Base-by-base conservation (phyloP, 352 stramenopile species). In the Globisporangium barbulae region DNA sequence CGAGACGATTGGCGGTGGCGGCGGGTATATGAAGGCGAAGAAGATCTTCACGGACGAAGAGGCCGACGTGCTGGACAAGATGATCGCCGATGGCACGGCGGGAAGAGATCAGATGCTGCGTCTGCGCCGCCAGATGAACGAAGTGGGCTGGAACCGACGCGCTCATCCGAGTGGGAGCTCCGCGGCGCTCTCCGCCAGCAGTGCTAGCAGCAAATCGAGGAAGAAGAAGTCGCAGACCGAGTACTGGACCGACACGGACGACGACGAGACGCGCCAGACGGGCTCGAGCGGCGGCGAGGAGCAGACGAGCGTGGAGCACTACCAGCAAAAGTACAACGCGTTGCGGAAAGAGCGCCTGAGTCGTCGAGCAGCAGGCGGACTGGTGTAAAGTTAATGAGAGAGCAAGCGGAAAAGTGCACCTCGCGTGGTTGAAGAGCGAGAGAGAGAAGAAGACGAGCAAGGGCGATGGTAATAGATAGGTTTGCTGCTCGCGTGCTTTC, bases 21-120 rank as follows among this genome's bases (percentile, higher is more conserved):
- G 79, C 28, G 77, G 79, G 30, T 88, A 75, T 47, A 83, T 89
- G 74, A 83, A 75, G 47, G n/a, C 66, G 8, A 89, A 90, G 63
- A 68, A 78, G 39, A 57, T 70, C 10, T 90, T 90, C 53, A 85
- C 83, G 17, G 73, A 85, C 59, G 83, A 90, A 61, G 81, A 89
- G 63, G 84, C 78, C 49, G 86, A 85, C 53, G 87, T 85, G 67
- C 65, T 92, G 47, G 78, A 90, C 55, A 75, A 90, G 68, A 92
- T 92, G 83, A 90, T 92, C 59, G 81, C 81, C 31, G 80, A 90
- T 28, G 83, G 83, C 60, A 92, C 83, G 2, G 83, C 83, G 0
- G 78, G 78, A 10, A 69, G 70, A 2, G 83, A 92, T 47, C 83
- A 92, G 64, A 83, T 89, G 77, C 68, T 90, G 49, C 78, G 79